Evolutionary conservation across 768 basidiomycete species (phyloP), one percentile per base, ranked within the genome.

Genomic region (Leccinum longicurvipes): DNA sequence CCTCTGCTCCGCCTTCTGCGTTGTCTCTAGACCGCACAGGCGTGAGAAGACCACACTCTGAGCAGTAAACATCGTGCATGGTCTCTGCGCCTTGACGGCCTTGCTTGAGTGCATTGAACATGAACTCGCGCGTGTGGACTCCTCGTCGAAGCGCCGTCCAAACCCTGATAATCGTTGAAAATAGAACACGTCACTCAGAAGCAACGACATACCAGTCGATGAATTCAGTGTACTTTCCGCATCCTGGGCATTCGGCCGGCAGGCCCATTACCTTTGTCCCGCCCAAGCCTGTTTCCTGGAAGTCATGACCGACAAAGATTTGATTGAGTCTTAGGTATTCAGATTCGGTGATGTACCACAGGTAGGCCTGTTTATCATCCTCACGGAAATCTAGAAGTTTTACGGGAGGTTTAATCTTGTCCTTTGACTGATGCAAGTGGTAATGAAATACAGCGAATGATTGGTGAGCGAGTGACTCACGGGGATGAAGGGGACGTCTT

Each of bases 291-390:
- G 60, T 60, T 1, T 59, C 60, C n/a, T 60, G 60, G 47, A 60
- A 60, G 6, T 60, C 60, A 7, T 24, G 56, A 27, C 54, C 58
- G 15, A 9, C 51, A 7, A 61, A 60, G 23, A 61, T 41, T n/a
- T 60, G 7, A 19, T 53, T 61, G 48, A 61, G 60, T 24, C 60
- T 47, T 12, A 56, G 47, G 49, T 60, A 61, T 45, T 61, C 60
- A 34, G 56, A 55, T 48, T 61, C 54, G 42, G 59, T 61, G 52
- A 61, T 61, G 45, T 61, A 61, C 60, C 60, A 61, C 2, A 61
- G 52, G n/a, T 61, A 57, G 4, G n/a, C n/a, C 1, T 51, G 23
- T 12, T 25, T 24, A 14, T 25, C 47, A 1, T 5, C 39, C 2
- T 53, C 52, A 14, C 24, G 15, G 6, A 17, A 2, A 21, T 15